Evolutionary conservation across 108 stramenopile species (phyloP).

Genomic region (Nitzschia sp.): DNA sequence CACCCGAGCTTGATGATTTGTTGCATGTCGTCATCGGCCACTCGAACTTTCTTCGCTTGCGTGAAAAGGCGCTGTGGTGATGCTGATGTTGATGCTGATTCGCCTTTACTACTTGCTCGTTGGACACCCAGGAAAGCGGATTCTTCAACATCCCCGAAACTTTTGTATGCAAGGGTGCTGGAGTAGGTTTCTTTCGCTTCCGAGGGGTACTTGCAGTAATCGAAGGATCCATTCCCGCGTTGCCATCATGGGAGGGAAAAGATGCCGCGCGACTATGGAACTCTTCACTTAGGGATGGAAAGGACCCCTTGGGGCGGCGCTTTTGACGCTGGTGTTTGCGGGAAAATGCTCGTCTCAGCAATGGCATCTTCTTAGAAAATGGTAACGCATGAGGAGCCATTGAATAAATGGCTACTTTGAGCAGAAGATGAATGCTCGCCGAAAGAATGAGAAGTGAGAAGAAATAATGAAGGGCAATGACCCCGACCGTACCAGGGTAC

Average conservation of each 20-base stretch:
- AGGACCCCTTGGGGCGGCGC: conserved; percentile 18
- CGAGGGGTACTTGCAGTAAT: conserved; percentile 11
- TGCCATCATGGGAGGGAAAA: no score
- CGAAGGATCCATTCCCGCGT: conserved; percentile 19
- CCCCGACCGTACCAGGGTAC: no score
- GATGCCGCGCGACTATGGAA: neutral
- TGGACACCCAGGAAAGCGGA: neutral
- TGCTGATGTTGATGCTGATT: neutral
- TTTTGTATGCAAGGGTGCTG: neutral
- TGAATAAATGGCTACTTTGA: no score
- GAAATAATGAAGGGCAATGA: no score
- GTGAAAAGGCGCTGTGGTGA: neutral
- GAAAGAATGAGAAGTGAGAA: no score
- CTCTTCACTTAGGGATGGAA: conserved; percentile 14
- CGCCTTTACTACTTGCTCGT: neutral
- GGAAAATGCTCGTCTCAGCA: neutral
- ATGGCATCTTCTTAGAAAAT: neutral
- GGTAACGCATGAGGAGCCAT: no score
- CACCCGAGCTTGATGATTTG: no score
- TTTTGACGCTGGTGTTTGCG: neutral
- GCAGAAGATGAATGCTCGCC: no score
- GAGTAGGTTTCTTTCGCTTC: neutral
- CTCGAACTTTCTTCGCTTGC: neutral
- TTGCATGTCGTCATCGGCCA: no score
- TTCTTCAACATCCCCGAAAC: neutral